phyloP scores from a whole-genome alignment of 139 green algal genomes.

The Chloropicon primus region DNA sequence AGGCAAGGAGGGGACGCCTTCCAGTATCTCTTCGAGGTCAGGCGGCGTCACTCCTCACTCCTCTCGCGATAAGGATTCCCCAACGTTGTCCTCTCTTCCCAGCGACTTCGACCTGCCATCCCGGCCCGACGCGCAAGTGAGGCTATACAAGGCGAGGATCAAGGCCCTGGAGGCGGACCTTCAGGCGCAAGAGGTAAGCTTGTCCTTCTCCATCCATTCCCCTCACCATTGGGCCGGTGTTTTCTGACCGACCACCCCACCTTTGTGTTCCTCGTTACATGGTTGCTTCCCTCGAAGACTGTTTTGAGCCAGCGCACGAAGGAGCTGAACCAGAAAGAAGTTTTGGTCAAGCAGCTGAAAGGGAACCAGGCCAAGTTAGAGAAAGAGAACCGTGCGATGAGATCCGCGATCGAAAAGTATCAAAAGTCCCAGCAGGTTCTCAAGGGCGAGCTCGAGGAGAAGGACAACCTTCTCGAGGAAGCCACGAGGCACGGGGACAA shows the following conservation, averaged over 20 bases:
- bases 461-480: slow-evolving; percentile 25
- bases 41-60: not conserved
- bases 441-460: slow-evolving; percentile 11
- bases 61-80: not conserved
- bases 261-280: too few species aligned
- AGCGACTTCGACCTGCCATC: not conserved
- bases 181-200: not conserved
- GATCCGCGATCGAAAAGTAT: slow-evolving; percentile 6
- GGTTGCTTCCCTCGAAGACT: too few species aligned
- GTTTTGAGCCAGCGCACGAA: not conserved
- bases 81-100: not conserved
- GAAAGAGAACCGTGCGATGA: slow-evolving; percentile 4
- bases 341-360: not conserved
- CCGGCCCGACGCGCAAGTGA: not conserved
- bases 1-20: not conserved
- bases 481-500: slow-evolving; percentile 15
- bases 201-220: not conserved
- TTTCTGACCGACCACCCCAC: too few species aligned
- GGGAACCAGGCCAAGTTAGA: not conserved
- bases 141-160: not conserved
- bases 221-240: too few species aligned
- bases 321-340: not conserved
- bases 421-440: not conserved
- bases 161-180: not conserved
- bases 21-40: not conserved